Evolutionary conservation across 2,329 filamentous ascomycete genomes (phyloP).

Genomic region (Penicillium glabrum): DNA sequence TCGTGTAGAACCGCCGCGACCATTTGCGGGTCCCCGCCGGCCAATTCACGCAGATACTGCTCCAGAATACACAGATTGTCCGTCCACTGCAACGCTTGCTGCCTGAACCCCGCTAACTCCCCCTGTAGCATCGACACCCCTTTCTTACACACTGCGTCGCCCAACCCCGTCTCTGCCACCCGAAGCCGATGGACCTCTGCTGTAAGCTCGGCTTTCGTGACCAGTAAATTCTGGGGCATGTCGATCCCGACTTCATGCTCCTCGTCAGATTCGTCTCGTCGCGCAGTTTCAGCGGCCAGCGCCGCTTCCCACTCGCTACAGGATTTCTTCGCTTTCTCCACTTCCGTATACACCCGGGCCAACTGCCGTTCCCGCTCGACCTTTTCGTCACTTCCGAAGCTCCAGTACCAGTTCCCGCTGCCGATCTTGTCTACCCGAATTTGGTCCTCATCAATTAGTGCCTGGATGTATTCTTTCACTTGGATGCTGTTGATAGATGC

Average conservation of each 20-base stretch:
- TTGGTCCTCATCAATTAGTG: slow-evolving; percentile 60
- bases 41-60: slow-evolving; percentile 38
- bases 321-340: slow-evolving; percentile 28
- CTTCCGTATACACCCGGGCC: slow-evolving; percentile 27
- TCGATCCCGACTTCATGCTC: slow-evolving; percentile 4
- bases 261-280: slow-evolving; percentile 21
- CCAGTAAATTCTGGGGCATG: slow-evolving; percentile 23
- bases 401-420: slow-evolving; percentile 72
- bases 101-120: slow-evolving; percentile 34
- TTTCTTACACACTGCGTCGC: slow-evolving; percentile 33
- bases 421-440: slow-evolving; percentile 69
- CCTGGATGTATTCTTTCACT: slow-evolving; percentile 66
- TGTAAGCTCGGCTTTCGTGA: slow-evolving; percentile 23
- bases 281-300: slow-evolving; percentile 37
- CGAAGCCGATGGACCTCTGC: slow-evolving; percentile 35
- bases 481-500: slow-evolving; percentile 66
- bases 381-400: slow-evolving; percentile 60
- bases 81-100: slow-evolving; percentile 40
- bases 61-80: slow-evolving; percentile 48
- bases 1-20: slow-evolving; percentile 45
- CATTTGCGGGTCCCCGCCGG: slow-evolving; percentile 45
- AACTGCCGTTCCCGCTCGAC: slow-evolving; percentile 42
- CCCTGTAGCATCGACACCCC: slow-evolving; percentile 31
- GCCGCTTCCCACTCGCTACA: slow-evolving; percentile 35
- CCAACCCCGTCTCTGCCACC: slow-evolving; percentile 34